phyloP scores from a whole-genome alignment of 2,329 filamentous ascomycete species.

The Aspergillus hiratsukae region DNA sequence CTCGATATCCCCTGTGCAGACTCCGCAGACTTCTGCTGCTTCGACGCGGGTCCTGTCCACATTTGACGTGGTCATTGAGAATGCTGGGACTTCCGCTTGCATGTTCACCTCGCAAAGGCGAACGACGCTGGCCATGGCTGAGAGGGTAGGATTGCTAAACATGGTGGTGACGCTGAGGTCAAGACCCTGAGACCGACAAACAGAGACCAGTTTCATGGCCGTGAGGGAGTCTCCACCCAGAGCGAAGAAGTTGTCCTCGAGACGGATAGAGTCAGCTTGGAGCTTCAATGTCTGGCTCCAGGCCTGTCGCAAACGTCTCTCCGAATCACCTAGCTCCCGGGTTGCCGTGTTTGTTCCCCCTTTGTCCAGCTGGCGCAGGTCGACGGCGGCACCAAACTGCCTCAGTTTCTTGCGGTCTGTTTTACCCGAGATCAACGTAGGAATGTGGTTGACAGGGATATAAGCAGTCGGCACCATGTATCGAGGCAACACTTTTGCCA shows the following conservation, averaged over 20 bases:
- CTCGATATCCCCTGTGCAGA: constrained; percentile 25
- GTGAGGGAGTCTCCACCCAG: constrained; percentile 33
- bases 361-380: constrained; percentile 29
- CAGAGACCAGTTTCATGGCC: constrained; percentile 33
- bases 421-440: constrained; percentile 43
- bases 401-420: constrained; percentile 38
- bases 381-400: constrained; percentile 30
- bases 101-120: constrained; percentile 22
- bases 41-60: constrained; percentile 32
- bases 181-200: constrained; percentile 25
- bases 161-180: constrained; percentile 33
- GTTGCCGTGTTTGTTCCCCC: constrained; percentile 7
- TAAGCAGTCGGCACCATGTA: constrained; percentile 40
- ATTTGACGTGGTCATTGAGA: constrained; percentile 31
- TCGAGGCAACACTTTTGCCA: constrained; percentile 25
- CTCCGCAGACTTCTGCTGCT: constrained; percentile 33
- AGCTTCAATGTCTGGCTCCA: constrained; percentile 33
- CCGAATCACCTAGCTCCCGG: constrained; percentile 28
- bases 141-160: constrained; percentile 31
- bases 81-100: constrained; percentile 23
- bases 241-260: constrained; percentile 35
- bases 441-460: constrained; percentile 41
- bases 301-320: constrained; percentile 27
- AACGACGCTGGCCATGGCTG: constrained; percentile 41
- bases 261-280: constrained; percentile 30